phyloP scores from a whole-genome alignment of 179 eudicot species.

The Silene coronaria region DNA sequence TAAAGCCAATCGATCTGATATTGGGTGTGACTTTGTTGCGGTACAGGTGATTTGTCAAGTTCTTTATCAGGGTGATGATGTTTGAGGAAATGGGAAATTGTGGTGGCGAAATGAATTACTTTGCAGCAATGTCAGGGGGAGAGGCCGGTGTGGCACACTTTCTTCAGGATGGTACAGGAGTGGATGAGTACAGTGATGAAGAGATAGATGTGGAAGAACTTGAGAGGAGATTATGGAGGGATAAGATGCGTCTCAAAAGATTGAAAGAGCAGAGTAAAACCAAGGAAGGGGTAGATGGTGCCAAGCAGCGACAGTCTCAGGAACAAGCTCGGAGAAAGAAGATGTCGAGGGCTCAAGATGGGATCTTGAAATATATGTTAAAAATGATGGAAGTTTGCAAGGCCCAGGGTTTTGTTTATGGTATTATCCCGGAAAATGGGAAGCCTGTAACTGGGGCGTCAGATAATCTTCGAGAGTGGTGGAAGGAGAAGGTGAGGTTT shows the following conservation, averaged over 20 bases:
- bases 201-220: constrained; percentile 21
- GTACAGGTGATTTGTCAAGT: neutral
- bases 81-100: constrained; percentile 20
- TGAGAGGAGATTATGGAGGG: constrained; percentile 26
- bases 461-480: constrained; percentile 44
- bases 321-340: constrained; percentile 39
- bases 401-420: constrained; percentile 36
- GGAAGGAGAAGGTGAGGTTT: constrained; percentile 44
- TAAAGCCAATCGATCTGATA: constrained; percentile 7
- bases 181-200: constrained; percentile 21
- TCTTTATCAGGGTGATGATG: neutral
- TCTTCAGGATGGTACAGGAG: neutral
- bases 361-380: constrained; percentile 36
- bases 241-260: constrained; percentile 22
- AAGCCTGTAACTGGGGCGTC: constrained; percentile 38
- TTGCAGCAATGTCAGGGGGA: neutral
- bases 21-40: neutral
- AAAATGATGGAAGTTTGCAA: constrained; percentile 40
- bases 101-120: constrained; percentile 8
- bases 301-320: constrained; percentile 19
- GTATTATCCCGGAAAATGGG: constrained; percentile 38
- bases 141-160: neutral
- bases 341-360: constrained; percentile 38
- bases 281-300: constrained; percentile 1
- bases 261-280: constrained; percentile 17